Base-by-base conservation (phyloP, 2,329 filamentous ascomycete species). In the Colletotrichum shisoi region DNA sequence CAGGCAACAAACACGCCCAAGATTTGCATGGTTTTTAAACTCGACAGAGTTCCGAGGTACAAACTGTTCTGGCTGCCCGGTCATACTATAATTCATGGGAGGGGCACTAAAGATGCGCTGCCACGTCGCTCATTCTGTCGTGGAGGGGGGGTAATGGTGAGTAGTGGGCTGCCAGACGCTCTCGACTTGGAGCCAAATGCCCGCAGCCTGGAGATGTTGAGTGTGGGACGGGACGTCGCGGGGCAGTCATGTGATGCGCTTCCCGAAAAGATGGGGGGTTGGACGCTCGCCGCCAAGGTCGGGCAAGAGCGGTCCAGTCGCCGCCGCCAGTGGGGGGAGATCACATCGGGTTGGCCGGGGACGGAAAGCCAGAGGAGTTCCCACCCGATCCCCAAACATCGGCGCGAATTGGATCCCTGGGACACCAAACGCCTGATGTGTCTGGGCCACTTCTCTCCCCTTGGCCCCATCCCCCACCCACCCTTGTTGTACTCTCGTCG, bases 221-320 rank as follows among this genome's bases (percentile, higher is more conserved):
- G 37, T 45, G 49, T 59, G 54, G 61, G n/a, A 49, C 52, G 48
- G 64, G 52, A 68, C 64, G 64, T 68, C 52, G 60, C 54, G 64
- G 51, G 37, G 51, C 52, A 63, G 65, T 69, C 68, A 69, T 69
- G 68, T 69, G 68, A 69, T 48, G 40, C 21, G 51, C 40, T 49
- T 4, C 64, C 40, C 54, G 27, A 52, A 51, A 52, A 21, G 37
- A 57, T 19, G 45, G 40, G 52, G 24, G 63, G 58, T 53, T 58
- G 60, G 48, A 37, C 46, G 12, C 56, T 58, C 27, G 31, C n/a
- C 24, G 19, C 21, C 6, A 15, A 40, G 19, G 19, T 59, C 45
- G 42, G 45, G 49, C 49, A 19, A 53, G 37, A 17, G 54, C 45
- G 42, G 53, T 34, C 21, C 31, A 40, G 61, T 21, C 27, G 48